Conservation (phyloP, 2,329 filamentous ascomycete genomes). For the Chaetomium olivaceum region DNA sequence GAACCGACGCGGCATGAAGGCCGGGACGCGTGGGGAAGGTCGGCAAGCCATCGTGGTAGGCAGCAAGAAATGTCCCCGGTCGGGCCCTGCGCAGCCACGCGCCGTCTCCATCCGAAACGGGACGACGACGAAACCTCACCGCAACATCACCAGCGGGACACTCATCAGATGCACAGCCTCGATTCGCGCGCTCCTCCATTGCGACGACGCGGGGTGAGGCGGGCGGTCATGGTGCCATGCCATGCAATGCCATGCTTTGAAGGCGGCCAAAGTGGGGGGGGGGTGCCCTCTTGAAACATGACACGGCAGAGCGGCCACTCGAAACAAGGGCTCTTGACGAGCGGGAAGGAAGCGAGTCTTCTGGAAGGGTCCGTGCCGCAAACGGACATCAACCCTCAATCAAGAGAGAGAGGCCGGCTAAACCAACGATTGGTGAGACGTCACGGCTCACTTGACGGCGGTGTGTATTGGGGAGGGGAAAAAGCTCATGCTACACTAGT, state of each 20-base stretch:
- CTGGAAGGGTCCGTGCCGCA: slow-evolving; percentile 6
- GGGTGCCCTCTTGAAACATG: neutral
- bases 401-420: neutral
- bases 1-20: neutral
- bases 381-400: neutral
- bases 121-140: neutral
- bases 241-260: neutral
- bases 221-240: neutral
- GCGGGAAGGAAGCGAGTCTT: neutral
- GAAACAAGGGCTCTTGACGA: neutral
- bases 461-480: too few relatives aligned
- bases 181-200: neutral
- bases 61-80: slow-evolving; percentile 17
- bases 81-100: slow-evolving; percentile 10
- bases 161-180: slow-evolving; percentile 5
- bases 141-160: neutral
- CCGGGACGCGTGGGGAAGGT: neutral
- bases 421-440: neutral
- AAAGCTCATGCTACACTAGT: neutral
- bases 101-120: neutral
- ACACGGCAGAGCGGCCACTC: neutral
- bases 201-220: neutral
- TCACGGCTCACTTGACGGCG: neutral
- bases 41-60: neutral
- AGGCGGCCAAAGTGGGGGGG: neutral